Evolutionary conservation across 2,329 filamentous ascomycete species (phyloP), one percentile per base, ranked within the genome.

Genomic region (Beauveria bassiana): DNA sequence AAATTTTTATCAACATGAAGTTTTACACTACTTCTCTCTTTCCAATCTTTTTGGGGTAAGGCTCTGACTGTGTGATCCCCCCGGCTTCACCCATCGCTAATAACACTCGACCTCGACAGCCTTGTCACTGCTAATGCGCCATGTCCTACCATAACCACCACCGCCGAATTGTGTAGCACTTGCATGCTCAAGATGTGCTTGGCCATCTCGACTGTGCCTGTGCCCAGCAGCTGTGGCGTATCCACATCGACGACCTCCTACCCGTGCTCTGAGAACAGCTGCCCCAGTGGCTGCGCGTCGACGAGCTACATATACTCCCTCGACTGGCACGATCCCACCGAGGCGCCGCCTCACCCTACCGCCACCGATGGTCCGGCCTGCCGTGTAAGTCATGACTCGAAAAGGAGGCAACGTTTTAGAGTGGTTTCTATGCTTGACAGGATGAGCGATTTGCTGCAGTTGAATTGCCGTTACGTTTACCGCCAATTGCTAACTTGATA

Each of bases 71-170:
- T 38, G 7, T 5, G 28, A 3, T 40, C 45, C 2, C 2, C 18
- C 26, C 52, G 24, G 8, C 8, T 5, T 16, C 16, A 3, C 34
- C 5, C 6, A 6, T 28, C 18, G 12, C 18, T 38, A 38, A 28
- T 38, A 38, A 20, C 5, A 8, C 43, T 16, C 24, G 5, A 5
- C 34, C 34, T 14, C 1, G 34, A 38, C 38, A 46, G 46, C 49
- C 42, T 60, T 20, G 49, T 26, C 9, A 53, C 59, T 9, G 51
- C 58, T 22, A 31, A 58, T 43, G 52, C 62, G 1, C 59, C 61
- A 6, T 76, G 74, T 49, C 74, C 74, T 42, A 74, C 72, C 24
- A 67, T 74, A 16, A 74, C 71, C 12, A 64, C 67, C 38, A 74
- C 71, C 0, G 65, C 66, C 14, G 64, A 70, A 20, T 59, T 71